Conservation (phyloP, 108 stramenopile species). For the Tribonema minus region DNA sequence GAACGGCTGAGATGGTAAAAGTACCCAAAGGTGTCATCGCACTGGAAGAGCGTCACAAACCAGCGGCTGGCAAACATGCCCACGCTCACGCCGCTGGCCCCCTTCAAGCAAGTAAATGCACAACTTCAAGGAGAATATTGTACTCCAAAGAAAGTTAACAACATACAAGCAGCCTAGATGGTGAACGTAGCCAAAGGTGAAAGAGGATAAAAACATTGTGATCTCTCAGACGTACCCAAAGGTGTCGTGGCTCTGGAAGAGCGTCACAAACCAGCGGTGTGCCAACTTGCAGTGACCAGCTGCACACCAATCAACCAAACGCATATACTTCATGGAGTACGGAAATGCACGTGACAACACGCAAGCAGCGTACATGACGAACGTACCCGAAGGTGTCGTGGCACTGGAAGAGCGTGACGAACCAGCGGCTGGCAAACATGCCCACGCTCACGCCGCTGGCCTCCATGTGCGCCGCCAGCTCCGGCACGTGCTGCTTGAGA, state of each 20-base stretch:
- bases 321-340: no score
- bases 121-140: no score
- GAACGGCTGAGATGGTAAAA: no score
- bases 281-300: constrained; percentile 33
- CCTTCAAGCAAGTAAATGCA: no score
- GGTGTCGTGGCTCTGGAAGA: constrained; percentile 24
- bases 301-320: constrained; percentile 11
- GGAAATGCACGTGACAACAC: no score
- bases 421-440: constrained; percentile 42
- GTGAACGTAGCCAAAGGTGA: no score
- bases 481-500: no score
- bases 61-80: constrained; percentile 37
- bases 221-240: no score
- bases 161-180: no score
- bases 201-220: no score
- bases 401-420: constrained; percentile 34
- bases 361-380: no score
- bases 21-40: constrained; percentile 23
- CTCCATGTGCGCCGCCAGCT: constrained; percentile 12
- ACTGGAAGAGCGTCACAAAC: constrained; percentile 41
- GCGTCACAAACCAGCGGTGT: constrained; percentile 37
- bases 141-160: no score
- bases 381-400: constrained; percentile 33
- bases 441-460: constrained; percentile 31
- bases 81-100: constrained; percentile 28